Evolutionary conservation across 192 early-diverging fungal species (phyloP), one percentile per base, ranked within the genome.

Genomic region (Chytriomyces confervae): DNA sequence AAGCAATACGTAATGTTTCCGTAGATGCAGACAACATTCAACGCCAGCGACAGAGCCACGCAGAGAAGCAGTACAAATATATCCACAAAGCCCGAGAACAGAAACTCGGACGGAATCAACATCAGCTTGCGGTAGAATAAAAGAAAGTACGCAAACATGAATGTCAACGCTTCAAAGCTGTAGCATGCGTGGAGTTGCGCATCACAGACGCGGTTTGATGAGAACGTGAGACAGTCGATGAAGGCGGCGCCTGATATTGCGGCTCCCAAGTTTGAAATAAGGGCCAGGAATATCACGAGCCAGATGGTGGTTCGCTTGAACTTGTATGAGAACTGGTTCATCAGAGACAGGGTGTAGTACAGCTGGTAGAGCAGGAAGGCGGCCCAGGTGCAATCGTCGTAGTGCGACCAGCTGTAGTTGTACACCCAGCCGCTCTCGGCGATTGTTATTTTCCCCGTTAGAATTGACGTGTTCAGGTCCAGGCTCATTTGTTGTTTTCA

Each of bases 151-250:
- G 66, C 18, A 48, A 68, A 47, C 66, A 68, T 43, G 66, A 68
- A 68, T 7, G 11, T 10, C 11, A 68, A 18, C 3, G 44, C 29
- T 68, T 68, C 66, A 68, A 68, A 68, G 8, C 18, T n/a, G 45
- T 68, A 68, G 45, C 44, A 43, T 44, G 66, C 46, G 66, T 68
- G 66, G 16, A 68, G 11, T n/a, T 48, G 46, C 46, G 66, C 20
- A 3, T 18, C 11, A 68, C 43, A 48, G 23, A 18, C 45, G 5
- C 2, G 24, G 16, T 11, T 68, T 13, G 44, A 9, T 9, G 20
- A 46, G 66, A 68, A 68, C 66, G 44, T 68, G 29, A 47, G 11
- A 10, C 66, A 68, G 46, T 68, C 66, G 36, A 68, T 11, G 16
- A 68, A 68, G 45, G 44, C 20, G 44, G 47, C 8, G 11, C 36